Evolutionary conservation across 768 basidiomycete species (phyloP).

Genomic region (Russula virescens): DNA sequence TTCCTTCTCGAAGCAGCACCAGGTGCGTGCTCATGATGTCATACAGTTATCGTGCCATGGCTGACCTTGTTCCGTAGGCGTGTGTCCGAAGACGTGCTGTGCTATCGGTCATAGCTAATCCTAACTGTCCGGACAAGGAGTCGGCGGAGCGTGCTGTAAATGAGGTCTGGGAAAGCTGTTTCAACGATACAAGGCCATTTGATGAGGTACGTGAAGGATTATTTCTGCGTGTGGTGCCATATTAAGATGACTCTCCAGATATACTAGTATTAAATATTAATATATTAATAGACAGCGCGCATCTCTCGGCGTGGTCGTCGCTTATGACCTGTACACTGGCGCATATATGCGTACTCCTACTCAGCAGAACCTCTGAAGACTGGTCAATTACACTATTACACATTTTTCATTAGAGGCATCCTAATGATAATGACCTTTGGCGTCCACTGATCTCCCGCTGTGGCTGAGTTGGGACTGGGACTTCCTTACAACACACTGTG

Average conservation of each 20-base stretch:
- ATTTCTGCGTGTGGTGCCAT: not conserved
- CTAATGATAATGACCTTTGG: too few species aligned
- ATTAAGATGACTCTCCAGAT: not conserved
- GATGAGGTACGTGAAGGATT: conserved; percentile 66
- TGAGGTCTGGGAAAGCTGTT: conserved; percentile 96
- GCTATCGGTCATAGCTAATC: conserved; percentile 74
- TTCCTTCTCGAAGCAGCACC: conserved; percentile 88
- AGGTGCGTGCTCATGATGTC: conserved; percentile 43
- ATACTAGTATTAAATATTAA: too few species aligned
- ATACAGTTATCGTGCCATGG: conserved; percentile 17
- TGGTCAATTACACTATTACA: too few species aligned
- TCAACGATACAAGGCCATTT: conserved; percentile 91
- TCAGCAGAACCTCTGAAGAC: too few species aligned
- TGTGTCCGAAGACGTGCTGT: conserved; percentile 88
- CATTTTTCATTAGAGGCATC: too few species aligned
- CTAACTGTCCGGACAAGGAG: conserved; percentile 66
- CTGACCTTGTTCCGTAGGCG: conserved; percentile 42
- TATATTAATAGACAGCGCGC: not conserved
- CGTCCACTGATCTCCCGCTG: too few species aligned
- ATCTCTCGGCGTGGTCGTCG: too few species aligned
- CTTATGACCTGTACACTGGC: too few species aligned
- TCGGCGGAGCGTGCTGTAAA: conserved; percentile 88
- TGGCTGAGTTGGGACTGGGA: too few species aligned
- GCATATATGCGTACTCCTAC: too few species aligned
- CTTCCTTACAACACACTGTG: too few species aligned